Conservation (phyloP, 2,329 filamentous ascomycete species). For the Grosmannia clavigera region DNA sequence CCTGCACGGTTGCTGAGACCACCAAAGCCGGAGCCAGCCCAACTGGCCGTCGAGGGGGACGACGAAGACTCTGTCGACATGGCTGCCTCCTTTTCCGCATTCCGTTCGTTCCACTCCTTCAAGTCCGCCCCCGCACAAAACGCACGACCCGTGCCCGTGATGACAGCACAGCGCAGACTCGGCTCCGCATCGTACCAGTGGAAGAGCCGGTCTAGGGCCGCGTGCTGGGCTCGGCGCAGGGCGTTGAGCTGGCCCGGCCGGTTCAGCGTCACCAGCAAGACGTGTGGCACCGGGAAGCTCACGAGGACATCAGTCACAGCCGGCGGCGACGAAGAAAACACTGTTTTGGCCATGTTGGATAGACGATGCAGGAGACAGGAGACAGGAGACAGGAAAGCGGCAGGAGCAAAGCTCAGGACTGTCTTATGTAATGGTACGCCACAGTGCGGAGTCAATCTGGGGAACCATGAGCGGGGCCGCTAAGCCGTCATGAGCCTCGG, state of each 20-base stretch:
- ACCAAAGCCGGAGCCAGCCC: conserved; percentile 44
- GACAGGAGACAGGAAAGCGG: not conserved
- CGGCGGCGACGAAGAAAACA: conserved; percentile 25
- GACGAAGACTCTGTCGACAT: not conserved
- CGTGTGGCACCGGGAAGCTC: conserved; percentile 37
- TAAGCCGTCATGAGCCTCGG: not conserved
- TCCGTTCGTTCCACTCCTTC: conserved; percentile 45
- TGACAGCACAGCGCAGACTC: conserved; percentile 45
- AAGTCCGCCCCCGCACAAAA: conserved; percentile 60
- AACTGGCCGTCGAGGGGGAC: conserved; percentile 3
- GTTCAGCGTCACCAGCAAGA: conserved; percentile 49
- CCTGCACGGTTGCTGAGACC: conserved; percentile 53
- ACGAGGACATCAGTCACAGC: conserved; percentile 27
- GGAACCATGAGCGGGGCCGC: not conserved
- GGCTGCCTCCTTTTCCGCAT: not conserved
- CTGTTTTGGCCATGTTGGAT: not conserved
- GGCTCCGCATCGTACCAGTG: conserved; percentile 52
- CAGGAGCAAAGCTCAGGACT: no score
- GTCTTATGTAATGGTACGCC: not conserved
- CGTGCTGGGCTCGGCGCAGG: conserved; percentile 36
- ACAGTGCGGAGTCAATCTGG: not conserved
- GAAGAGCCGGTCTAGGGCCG: conserved; percentile 31
- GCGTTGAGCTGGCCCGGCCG: conserved; percentile 47
- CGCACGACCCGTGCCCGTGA: conserved; percentile 50
- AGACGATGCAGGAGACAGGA: not conserved